Conservation (phyloP, 257 asterid species). For the Petrea volubilis region DNA sequence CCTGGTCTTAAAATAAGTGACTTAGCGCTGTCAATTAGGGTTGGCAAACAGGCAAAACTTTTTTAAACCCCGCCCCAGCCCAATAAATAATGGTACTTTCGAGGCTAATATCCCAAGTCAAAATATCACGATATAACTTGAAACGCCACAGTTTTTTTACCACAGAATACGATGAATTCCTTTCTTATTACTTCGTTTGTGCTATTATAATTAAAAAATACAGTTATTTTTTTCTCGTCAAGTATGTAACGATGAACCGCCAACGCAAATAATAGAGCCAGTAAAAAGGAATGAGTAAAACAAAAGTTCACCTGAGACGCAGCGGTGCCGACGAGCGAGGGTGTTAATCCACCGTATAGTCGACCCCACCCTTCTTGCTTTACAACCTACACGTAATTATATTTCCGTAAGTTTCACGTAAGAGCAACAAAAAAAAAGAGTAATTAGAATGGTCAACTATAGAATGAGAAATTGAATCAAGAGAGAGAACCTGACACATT, state of each 20-base stretch:
- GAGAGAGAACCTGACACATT: conserved; percentile 61
- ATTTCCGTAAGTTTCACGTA: neutral
- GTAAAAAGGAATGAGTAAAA: neutral
- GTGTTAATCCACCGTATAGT: conserved; percentile 86
- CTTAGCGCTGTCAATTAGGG: conserved; percentile 14
- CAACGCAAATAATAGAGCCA: neutral
- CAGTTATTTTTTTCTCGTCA: neutral
- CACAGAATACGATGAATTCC: neutral
- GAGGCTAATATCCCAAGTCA: neutral
- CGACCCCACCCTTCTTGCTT: conserved; percentile 91
- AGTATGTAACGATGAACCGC: neutral
- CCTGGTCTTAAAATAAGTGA: neutral
- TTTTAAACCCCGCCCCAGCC: neutral
- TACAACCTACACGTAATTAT: conserved; percentile 58
- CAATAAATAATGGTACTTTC: conserved; percentile 4
- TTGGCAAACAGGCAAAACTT: conserved; percentile 15
- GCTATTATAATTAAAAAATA: neutral
- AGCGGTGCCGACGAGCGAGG: conserved; percentile 92
- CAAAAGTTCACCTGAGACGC: conserved; percentile 77
- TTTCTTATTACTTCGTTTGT: neutral
- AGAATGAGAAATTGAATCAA: conserved; percentile 2
- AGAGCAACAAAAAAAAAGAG: neutral
- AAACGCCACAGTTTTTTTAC: neutral
- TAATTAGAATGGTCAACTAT: neutral
- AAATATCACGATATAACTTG: neutral